These are phyloP conservation scores for Knoxia roxburghii DNA, from an alignment of 257 asterid species.

Conservation along the genomic window DNA sequence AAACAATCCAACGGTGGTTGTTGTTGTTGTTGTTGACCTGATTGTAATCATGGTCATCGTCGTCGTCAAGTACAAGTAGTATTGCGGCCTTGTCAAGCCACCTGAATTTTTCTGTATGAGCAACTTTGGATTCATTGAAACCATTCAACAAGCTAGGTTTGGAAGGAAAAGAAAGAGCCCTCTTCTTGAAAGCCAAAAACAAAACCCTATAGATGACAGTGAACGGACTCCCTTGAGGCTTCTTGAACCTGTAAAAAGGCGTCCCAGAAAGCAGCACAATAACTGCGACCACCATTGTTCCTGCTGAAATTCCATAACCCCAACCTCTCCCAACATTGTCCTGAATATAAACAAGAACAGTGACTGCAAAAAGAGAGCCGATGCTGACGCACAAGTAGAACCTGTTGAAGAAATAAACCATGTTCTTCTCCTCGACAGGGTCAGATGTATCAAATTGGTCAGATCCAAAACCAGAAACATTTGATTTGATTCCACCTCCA, in stretches of 20 bases:
- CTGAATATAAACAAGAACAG: conserved; percentile 74
- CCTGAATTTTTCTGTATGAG: conserved; percentile 56
- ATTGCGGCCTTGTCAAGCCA: conserved; percentile 80
- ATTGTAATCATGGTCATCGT: conserved; percentile 24
- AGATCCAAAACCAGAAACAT: conserved; percentile 84
- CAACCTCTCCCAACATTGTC: conserved; percentile 81
- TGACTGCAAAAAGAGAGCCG: conserved; percentile 75
- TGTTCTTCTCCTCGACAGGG: conserved; percentile 60
- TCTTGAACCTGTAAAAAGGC: conserved; percentile 42
- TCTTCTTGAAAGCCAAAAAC: conserved; percentile 54
- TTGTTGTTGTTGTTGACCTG: conserved; percentile 9
- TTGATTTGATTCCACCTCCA: conserved; percentile 84
- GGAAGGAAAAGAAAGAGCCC: conserved; percentile 41
- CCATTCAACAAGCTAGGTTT: conserved; percentile 44
- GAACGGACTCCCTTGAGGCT: conserved; percentile 80
- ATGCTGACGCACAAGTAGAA: conserved; percentile 80
- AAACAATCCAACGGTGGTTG: conserved; percentile 19
- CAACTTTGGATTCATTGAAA: conserved; percentile 40
- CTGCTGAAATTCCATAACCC: conserved; percentile 85
- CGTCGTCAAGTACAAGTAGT: no score
- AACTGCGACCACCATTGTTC: conserved; percentile 61
- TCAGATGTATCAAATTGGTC: conserved; percentile 69
- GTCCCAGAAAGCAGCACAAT: conserved; percentile 49
- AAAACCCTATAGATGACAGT: conserved; percentile 65
- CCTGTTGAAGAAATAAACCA: conserved; percentile 72